Evolutionary conservation across 2,329 filamentous ascomycete genomes (phyloP).

Genomic region (Cordyceps cicadae): DNA sequence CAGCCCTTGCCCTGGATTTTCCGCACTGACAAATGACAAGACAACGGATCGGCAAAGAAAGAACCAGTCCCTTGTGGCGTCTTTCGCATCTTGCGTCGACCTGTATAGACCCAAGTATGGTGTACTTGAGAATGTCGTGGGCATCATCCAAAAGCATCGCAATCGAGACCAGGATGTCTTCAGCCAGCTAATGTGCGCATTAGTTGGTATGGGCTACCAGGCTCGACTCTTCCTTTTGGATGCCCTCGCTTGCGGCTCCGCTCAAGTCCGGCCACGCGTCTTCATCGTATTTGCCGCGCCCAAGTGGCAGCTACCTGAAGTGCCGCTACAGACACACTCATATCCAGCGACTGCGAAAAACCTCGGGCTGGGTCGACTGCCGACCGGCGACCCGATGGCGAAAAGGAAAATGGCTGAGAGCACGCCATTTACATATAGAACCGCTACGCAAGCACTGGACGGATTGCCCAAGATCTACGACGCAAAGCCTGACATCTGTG

Average conservation of each 20-base stretch:
- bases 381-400: constrained; percentile 54
- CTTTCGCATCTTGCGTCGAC: constrained; percentile 67
- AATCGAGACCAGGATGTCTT: constrained; percentile 55
- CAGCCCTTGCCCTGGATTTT: constrained; percentile 73
- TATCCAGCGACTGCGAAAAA: constrained; percentile 34
- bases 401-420: constrained; percentile 30
- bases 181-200: constrained; percentile 61
- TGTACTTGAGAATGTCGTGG: constrained; percentile 67
- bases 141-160: constrained; percentile 46
- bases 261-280: constrained; percentile 57
- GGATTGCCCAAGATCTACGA: constrained; percentile 59
- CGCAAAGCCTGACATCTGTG: constrained; percentile 51
- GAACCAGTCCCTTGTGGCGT: constrained; percentile 70
- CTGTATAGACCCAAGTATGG: constrained; percentile 68
- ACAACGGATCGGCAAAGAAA: constrained; percentile 47
- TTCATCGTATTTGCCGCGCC: constrained; percentile 67
- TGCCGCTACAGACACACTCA: constrained; percentile 54
- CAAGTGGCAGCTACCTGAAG: constrained; percentile 45
- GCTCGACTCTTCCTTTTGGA: constrained; percentile 59
- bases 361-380: constrained; percentile 45
- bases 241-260: constrained; percentile 58
- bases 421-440: constrained; percentile 54
- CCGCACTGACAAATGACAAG: constrained; percentile 50
- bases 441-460: constrained; percentile 41
- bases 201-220: constrained; percentile 74